A percentile compares a stretch with the other conserved stretches of the same genome.
Evolutionary conservation across 2,329 filamentous ascomycete genomes (phyloP).

Genomic region (Clarireedia sp.): DNA sequence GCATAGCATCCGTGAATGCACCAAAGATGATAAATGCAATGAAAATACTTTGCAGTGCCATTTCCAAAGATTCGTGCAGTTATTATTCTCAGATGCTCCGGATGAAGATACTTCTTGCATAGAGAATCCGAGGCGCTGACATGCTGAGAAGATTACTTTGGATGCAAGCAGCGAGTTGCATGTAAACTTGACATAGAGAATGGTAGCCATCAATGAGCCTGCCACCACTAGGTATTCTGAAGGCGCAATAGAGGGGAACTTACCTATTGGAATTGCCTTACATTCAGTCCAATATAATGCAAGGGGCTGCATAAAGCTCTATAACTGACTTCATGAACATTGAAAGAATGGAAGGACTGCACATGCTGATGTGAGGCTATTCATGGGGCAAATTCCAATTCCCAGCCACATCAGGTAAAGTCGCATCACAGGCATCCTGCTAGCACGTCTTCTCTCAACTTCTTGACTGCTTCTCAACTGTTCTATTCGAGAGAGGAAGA

Average conservation of each 20-base stretch:
- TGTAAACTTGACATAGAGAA: slow-evolving; percentile 7
- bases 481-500: background rate
- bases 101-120: slow-evolving; percentile 11
- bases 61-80: slow-evolving; percentile 11
- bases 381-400: slow-evolving; percentile 9
- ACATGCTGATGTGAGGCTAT: slow-evolving; percentile 9
- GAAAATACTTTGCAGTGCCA: slow-evolving; percentile 19
- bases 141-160: slow-evolving; percentile 8
- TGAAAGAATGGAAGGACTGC: slow-evolving; percentile 4
- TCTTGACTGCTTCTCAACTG: no score
- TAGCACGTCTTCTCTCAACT: no score
- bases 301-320: slow-evolving; percentile 19
- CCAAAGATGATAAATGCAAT: slow-evolving; percentile 15
- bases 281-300: slow-evolving; percentile 17
- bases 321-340: slow-evolving; percentile 5
- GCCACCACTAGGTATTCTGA: slow-evolving; percentile 17
- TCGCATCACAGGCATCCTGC: background rate
- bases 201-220: slow-evolving; percentile 9
- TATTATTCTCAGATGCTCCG: background rate
- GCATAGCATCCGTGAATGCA: slow-evolving; percentile 26
- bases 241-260: slow-evolving; percentile 20
- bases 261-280: slow-evolving; percentile 20
- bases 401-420: slow-evolving; percentile 11
- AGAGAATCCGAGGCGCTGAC: slow-evolving; percentile 3
- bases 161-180: slow-evolving; percentile 8